Conservation (phyloP, 352 stramenopile species). For the Globisporangium polare region DNA sequence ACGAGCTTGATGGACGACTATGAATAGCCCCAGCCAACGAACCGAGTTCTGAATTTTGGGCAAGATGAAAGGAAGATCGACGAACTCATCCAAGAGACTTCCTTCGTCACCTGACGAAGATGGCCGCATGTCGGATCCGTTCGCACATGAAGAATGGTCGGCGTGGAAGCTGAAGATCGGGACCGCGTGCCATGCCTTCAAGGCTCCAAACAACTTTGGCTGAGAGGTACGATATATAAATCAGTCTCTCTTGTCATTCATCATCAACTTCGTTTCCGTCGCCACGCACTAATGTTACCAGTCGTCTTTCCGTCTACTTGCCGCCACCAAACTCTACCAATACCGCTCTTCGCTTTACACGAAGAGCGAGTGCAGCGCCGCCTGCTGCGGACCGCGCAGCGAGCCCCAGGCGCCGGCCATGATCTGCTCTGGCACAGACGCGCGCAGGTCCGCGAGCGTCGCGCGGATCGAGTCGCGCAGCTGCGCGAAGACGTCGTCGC, state of each 20-base stretch:
- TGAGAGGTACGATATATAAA: not conserved
- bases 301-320: slow-evolving; percentile 1
- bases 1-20: too few relatives aligned
- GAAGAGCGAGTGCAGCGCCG: slow-evolving; percentile 64
- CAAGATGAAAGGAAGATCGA: too few relatives aligned
- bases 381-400: slow-evolving; percentile 48
- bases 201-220: not conserved
- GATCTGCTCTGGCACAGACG: slow-evolving; percentile 42
- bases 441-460: slow-evolving; percentile 43
- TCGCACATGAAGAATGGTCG: too few relatives aligned
- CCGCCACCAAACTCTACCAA: not conserved
- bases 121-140: too few relatives aligned
- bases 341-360: slow-evolving; percentile 19
- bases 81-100: too few relatives aligned
- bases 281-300: slow-evolving; percentile 10
- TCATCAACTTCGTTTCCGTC: slow-evolving; percentile 2
- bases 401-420: slow-evolving; percentile 60
- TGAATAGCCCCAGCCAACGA: too few relatives aligned
- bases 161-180: too few relatives aligned
- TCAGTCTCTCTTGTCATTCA: slow-evolving; percentile 5
- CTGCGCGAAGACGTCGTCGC: slow-evolving; percentile 35
- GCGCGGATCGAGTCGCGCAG: slow-evolving; percentile 40
- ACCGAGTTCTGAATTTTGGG: too few relatives aligned
- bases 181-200: not conserved
- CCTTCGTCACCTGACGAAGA: too few relatives aligned